Conservation (phyloP, 495 filamentous ascomycete species). For the Penicillium fimorum region DNA sequence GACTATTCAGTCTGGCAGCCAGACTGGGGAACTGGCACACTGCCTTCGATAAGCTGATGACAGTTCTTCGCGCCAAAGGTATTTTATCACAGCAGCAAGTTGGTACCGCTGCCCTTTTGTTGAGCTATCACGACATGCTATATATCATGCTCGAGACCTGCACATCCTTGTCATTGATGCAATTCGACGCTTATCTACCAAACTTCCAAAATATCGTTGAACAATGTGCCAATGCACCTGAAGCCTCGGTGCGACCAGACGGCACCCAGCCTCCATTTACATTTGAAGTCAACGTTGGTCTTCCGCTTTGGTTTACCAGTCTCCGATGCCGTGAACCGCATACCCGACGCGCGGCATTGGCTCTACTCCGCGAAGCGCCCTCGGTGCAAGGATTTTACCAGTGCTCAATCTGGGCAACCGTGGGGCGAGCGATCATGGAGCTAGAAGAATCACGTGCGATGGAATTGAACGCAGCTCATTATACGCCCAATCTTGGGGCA, state of each 20-base stretch:
- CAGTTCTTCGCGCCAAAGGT: background rate
- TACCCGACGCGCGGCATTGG: conserved; percentile 27
- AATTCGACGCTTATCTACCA: conserved; percentile 23
- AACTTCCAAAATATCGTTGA: conserved; percentile 31
- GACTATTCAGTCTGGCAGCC: conserved; percentile 13
- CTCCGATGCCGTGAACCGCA: conserved; percentile 31
- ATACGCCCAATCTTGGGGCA: background rate
- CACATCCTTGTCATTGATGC: conserved; percentile 9
- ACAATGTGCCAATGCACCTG: conserved; percentile 20
- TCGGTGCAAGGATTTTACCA: conserved; percentile 29
- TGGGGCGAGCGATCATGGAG: conserved; percentile 21
- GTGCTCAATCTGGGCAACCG: conserved; percentile 10
- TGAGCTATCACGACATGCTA: conserved; percentile 14
- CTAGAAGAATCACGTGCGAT: conserved; percentile 24
- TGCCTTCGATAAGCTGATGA: conserved; percentile 14
- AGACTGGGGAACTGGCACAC: conserved; percentile 12
- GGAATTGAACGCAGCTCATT: background rate
- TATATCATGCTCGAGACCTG: conserved; percentile 13
- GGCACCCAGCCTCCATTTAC: conserved; percentile 31
- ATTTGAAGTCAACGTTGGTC: conserved; percentile 29
- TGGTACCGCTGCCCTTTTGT: conserved; percentile 11
- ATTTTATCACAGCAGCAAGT: background rate
- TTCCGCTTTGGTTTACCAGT: conserved; percentile 27
- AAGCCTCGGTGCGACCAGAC: conserved; percentile 17
- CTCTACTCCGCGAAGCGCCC: conserved; percentile 23